phyloP scores from a whole-genome alignment of 495 filamentous ascomycete genomes.

The Aspergillus sparsus region DNA sequence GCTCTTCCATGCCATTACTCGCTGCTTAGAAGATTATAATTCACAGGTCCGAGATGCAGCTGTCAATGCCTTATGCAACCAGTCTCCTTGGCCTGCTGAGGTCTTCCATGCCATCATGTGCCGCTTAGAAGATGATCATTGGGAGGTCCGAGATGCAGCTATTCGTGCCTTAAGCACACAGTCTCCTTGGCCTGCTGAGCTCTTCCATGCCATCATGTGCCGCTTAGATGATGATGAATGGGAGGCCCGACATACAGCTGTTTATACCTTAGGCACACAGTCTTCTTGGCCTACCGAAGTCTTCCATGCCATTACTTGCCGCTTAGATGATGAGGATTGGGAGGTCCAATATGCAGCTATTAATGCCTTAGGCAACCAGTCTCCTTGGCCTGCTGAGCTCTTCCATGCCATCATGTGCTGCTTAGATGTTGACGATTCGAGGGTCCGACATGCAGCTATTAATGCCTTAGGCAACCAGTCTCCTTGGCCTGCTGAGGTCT shows the following conservation, averaged over 20 bases:
- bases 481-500: constrained; percentile 1
- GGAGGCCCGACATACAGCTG: neutral
- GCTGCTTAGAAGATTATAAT: too few species aligned
- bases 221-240: too few species aligned
- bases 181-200: too few species aligned
- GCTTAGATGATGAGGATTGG: constrained; percentile 2
- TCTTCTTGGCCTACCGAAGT: constrained; percentile 1
- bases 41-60: too few species aligned
- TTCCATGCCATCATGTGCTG: constrained; percentile 3
- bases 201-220: too few species aligned
- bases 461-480: constrained; percentile 1
- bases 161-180: too few species aligned
- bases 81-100: too few species aligned
- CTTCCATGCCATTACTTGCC: neutral
- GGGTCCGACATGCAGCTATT: neutral
- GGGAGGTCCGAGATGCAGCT: too few species aligned
- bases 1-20: too few species aligned
- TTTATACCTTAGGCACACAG: constrained; percentile 1
- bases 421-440: constrained; percentile 1
- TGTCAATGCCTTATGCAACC: too few species aligned
- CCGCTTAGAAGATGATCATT: too few species aligned
- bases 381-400: constrained; percentile 1
- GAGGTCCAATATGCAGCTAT: neutral
- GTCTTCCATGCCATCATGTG: too few species aligned
- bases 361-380: constrained; percentile 1